Conservation (phyloP, 208 protist species). For the Herpetomonas tarakana region DNA sequence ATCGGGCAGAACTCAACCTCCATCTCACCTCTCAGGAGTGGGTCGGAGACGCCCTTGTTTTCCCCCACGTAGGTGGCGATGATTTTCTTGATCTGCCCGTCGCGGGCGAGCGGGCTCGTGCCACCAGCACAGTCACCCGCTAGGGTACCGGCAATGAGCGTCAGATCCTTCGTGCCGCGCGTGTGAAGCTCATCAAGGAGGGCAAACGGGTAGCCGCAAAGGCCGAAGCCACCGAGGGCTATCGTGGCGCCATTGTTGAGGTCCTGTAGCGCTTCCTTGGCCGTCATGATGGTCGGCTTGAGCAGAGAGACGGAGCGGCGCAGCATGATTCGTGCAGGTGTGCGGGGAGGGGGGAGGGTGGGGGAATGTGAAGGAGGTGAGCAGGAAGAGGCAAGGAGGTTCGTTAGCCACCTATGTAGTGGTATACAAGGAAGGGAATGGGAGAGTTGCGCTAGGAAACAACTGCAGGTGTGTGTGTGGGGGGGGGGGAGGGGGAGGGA, state of each 20-base stretch:
- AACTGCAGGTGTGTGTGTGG: too few species aligned
- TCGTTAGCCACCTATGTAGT: too few species aligned
- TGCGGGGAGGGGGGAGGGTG: too few species aligned
- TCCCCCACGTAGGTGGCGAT: constrained; percentile 94
- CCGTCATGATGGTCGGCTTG: constrained; percentile 20
- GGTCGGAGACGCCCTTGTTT: constrained; percentile 83
- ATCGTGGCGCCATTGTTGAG: constrained; percentile 42
- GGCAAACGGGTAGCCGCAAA: constrained; percentile 89
- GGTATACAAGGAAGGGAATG: too few species aligned
- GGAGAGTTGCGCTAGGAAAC: too few species aligned
- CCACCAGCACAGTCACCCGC: constrained; percentile 78
- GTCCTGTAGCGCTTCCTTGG: constrained; percentile 48
- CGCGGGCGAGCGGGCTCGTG: constrained; percentile 77
- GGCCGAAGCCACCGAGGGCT: constrained; percentile 88
- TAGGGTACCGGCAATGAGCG: constrained; percentile 83
- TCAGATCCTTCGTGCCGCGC: constrained; percentile 64
- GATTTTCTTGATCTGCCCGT: constrained; percentile 73
- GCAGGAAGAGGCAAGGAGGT: too few species aligned
- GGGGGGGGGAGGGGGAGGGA: too few species aligned
- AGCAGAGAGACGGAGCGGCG: constrained; percentile 10
- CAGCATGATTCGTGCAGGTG: constrained; percentile 11
- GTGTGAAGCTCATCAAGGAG: constrained; percentile 69
- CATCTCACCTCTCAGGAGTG: constrained; percentile 89
- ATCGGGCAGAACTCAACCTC: constrained; percentile 93
- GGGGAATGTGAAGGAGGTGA: neutral